Base-by-base conservation (phyloP, 2,329 filamentous ascomycete species). In the Verruconis gallopava region DNA sequence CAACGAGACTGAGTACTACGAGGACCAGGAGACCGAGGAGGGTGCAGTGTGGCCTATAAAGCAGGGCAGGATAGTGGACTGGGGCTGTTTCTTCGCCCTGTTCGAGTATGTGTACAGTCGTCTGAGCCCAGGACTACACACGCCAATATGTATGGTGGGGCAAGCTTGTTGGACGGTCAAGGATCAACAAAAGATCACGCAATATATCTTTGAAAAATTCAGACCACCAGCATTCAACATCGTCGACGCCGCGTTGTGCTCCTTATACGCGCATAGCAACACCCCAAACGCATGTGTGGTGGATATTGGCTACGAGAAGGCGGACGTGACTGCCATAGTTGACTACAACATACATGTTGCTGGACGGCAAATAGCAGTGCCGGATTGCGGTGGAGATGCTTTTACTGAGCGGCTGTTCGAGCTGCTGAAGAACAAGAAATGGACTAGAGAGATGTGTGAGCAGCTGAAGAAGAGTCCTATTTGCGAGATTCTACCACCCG, bases 171-270 rank as follows among this genome's bases (percentile, higher is more conserved):
- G 91, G 89, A 86, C 85, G 3, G 77, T 82, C 5, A 79, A 81
- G 47, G 86, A 95, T 60, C 81, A 81, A 57, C 89, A 96, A 62
- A 75, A 74, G 30, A 79, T 98, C 50, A 83, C 88, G 12, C 85
- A 91, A 48, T 98, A 94, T 67, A 77, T 96, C 49, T 98, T 98
- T 55, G 91, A 98, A 63, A 93, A 91, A 63, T 94, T 93, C 57
- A 91, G 89, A 65, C 91, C 85, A 0, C 91, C 91, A 0, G 86
- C 85, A 0, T 81, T 98, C 40, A 88, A 82, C 52, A 72, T 96
- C 48, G 81, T 98, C 66, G 84, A 96, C 61, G 81, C 85, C 51
- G 88, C 85, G 3, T 96, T 93, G 55, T 88, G 85, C 9, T 72
- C 43, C 12, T 33, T 45, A 32, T 44, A 22, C 12, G 36, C 42